Evolutionary conservation across 331 rosid species (phyloP), one percentile per base, ranked within the genome.

Genomic region (Malus hybrid): DNA sequence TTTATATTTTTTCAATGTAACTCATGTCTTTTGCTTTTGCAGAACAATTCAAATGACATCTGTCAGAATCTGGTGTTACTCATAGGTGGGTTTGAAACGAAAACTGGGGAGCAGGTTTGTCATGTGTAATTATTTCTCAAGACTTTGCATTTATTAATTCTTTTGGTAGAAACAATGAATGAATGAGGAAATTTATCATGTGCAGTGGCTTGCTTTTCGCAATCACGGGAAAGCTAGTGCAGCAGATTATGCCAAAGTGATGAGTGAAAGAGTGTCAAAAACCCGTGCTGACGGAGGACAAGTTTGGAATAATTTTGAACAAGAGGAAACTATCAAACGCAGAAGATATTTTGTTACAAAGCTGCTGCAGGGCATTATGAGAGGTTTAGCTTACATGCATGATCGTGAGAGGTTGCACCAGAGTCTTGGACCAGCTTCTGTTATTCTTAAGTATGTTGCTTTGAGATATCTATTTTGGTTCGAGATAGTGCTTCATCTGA

Each of bases 181-280:
- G 20, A 64, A 16, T 32, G 26, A 70, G 53, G 39, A 32, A 72
- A 63, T 52, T 9, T 78, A 18, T 83, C 69, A 65, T 82, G 78
- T 76, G 81, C 87, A 91, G 98, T 94, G 98, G 98, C 97, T 94
- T 84, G 98, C 98, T 74, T 91, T 94, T 76, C 96, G 98, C 65
- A 88, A 91, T 77, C 77, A 88, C 42, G 98, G 98, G 75, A 94
- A 86, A 82, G 87, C 83, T 81, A 94, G 92, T 44, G 97, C 93
- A 0, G 96, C 96, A 53, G 97, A 94, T 84, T 94, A 91, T 73
- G 97, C 90, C 20, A 94, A 94, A 85, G 10, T 81, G 65, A 78
- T 83, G 14, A 88, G 98, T 81, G 91, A 87, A 84, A 94, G 71
- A 79, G 74, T 88, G 32, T 87, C 94, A 8, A 88, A 48, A 72